Base-by-base conservation (phyloP, 2,329 filamentous ascomycete species). In the Cryphonectria japonica region DNA sequence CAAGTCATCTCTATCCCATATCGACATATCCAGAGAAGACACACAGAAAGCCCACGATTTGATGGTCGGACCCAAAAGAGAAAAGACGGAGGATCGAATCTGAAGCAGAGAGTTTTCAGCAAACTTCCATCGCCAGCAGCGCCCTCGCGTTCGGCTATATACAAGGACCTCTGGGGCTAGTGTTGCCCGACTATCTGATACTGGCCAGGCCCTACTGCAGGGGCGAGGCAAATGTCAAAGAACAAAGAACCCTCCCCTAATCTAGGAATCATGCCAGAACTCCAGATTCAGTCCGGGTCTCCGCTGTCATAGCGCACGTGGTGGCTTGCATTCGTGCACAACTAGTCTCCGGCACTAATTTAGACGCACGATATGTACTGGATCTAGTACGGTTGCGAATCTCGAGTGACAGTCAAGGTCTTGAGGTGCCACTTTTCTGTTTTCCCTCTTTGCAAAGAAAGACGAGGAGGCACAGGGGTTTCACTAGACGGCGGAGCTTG, bases 1-100 rank as follows among this genome's bases (percentile, higher is more conserved):
- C 19, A 71, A 52, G 34, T 71, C 67, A 43, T 71, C 54, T 37
- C 61, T 69, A 29, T 69, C 54, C 70, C 70, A 71, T 32, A 71
- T 60, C 39, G 67, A 69, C 70, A 71, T 71, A 13, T 62, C 64
- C 57, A 52, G 46, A 62, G 41, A 22, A 59, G 1, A 39, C 37
- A 39, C 34, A 37, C 34, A 39, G 9, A 6, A 60, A 39, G 59
- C 13, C 50, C 32, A 46, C 68, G n/a, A 6, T 3, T 6, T 13
- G 26, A 59, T 14, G 3, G 19, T 19, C 22, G 50, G 26, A 26
- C 26, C n/a, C n/a, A 3, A 3, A 57, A 29, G n/a, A 29, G 29
- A 32, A 59, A 59, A 11, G 11, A 8, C n/a, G 19, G 19, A 26
- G 26, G 6, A 19, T 8, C 26, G 8, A 16, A 7, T 32, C 29